phyloP scores from a whole-genome alignment of 768 basidiomycete species.

The Leucocoprinus leucothites region DNA sequence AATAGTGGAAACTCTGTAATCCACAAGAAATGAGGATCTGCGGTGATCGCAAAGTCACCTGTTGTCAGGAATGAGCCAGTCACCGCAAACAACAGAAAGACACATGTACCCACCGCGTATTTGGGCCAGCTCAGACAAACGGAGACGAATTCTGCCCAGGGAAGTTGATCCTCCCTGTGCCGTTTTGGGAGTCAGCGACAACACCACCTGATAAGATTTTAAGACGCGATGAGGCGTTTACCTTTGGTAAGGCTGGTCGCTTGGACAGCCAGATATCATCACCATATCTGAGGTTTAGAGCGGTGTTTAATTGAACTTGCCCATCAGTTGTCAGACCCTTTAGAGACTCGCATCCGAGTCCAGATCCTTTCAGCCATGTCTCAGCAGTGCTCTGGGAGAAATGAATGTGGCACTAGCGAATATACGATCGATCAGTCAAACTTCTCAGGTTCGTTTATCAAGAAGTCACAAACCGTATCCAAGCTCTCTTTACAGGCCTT shows the following conservation, averaged over 20 bases:
- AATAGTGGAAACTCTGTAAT: slow-evolving; percentile 95
- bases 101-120: slow-evolving; percentile 46
- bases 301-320: slow-evolving; percentile 14
- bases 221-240: slow-evolving; percentile 24
- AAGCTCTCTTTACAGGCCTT: slow-evolving; percentile 7
- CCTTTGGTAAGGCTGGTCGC: slow-evolving; percentile 51
- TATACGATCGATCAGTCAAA: slow-evolving; percentile 3
- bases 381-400: slow-evolving; percentile 5
- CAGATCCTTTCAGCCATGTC: slow-evolving; percentile 13
- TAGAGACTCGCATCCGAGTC: slow-evolving; percentile 18
- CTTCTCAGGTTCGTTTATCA: background rate
- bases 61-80: slow-evolving; percentile 14
- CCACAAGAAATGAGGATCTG: slow-evolving; percentile 85
- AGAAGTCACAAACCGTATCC: slow-evolving; percentile 5
- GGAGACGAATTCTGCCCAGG: slow-evolving; percentile 68
- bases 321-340: slow-evolving; percentile 33
- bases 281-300: slow-evolving; percentile 42
- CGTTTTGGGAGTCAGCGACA: slow-evolving; percentile 13
- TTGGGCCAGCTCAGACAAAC: slow-evolving; percentile 65
- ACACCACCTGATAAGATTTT: slow-evolving; percentile 16
- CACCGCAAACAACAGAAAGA: slow-evolving; percentile 1
- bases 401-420: slow-evolving; percentile 10
- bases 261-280: slow-evolving; percentile 58
- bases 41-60: slow-evolving; percentile 57
- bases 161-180: slow-evolving; percentile 81